Conservation (phyloP, 2,329 filamentous ascomycete genomes). For the Fusarium sp. region DNA sequence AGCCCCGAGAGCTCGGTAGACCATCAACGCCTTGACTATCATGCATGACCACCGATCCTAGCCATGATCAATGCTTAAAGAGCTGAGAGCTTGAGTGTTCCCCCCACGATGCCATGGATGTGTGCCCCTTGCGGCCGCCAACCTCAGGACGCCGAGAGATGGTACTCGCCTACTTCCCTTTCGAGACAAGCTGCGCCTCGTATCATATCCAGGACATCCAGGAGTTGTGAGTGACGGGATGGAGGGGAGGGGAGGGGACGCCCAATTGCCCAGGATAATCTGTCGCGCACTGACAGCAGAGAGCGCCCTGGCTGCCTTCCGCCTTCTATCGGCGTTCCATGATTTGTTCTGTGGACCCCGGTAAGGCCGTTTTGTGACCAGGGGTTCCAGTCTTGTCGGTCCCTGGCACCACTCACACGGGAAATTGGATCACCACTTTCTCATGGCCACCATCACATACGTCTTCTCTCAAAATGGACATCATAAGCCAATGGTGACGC, state of each 20-base stretch:
- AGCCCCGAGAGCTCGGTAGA: slow-evolving; percentile 16
- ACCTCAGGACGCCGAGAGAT: slow-evolving; percentile 38
- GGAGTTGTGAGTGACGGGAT: slow-evolving; percentile 11
- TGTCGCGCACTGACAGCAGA: slow-evolving; percentile 33
- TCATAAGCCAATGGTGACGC: slow-evolving; percentile 40
- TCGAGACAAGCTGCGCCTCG: slow-evolving; percentile 33
- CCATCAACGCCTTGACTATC: slow-evolving; percentile 16
- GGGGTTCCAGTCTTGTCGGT: slow-evolving; percentile 27
- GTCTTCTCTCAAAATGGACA: slow-evolving; percentile 35
- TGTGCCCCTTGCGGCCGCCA: slow-evolving; percentile 39
- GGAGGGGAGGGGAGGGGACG: not conserved
- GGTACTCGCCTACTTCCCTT: slow-evolving; percentile 31
- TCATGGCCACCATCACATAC: slow-evolving; percentile 33
- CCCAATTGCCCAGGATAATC: slow-evolving; percentile 12
- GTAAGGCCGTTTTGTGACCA: slow-evolving; percentile 39
- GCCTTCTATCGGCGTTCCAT: slow-evolving; percentile 37
- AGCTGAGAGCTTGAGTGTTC: slow-evolving; percentile 1
- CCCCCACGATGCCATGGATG: slow-evolving; percentile 20
- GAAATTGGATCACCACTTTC: slow-evolving; percentile 39
- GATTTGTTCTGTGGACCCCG: slow-evolving; percentile 39
- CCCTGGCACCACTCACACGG: slow-evolving; percentile 36
- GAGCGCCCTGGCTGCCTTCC: slow-evolving; percentile 8
- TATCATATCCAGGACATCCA: slow-evolving; percentile 27
- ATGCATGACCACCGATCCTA: slow-evolving; percentile 24
- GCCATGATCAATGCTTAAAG: slow-evolving; percentile 21